phyloP scores from a whole-genome alignment of 2,329 filamentous ascomycete species.

The Venturia carpophila region DNA sequence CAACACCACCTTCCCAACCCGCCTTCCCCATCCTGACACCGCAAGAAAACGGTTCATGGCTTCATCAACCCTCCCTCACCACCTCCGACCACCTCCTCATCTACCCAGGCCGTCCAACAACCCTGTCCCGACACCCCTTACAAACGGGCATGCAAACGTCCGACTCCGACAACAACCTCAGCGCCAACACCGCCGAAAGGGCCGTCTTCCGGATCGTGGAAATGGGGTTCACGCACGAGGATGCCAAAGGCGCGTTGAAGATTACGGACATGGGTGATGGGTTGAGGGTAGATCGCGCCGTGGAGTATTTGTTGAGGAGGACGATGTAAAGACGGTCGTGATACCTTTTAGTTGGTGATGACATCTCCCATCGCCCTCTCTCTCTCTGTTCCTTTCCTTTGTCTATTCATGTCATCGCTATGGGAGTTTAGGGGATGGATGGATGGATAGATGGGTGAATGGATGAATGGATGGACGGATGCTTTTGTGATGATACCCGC shows the following conservation, averaged over 20 bases:
- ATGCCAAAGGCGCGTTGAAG: slow-evolving; percentile 50
- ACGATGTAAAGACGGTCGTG: background rate
- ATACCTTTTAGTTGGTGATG: no score
- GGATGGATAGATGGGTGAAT: background rate
- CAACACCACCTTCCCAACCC: background rate
- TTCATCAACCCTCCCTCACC: background rate
- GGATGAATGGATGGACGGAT: background rate
- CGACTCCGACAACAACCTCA: background rate
- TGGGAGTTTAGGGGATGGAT: background rate
- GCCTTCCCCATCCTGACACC: background rate
- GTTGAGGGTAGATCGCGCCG: slow-evolving; percentile 49
- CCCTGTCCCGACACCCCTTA: slow-evolving; percentile 7
- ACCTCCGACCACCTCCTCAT: background rate
- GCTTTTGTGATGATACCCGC: no score
- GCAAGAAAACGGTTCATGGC: background rate
- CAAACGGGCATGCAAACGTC: background rate
- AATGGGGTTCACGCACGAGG: slow-evolving; percentile 49
- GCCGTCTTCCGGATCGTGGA: slow-evolving; percentile 51
- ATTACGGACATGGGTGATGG: slow-evolving; percentile 54
- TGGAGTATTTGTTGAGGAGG: slow-evolving; percentile 43
- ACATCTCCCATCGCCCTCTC: no score
- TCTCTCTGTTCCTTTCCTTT: background rate
- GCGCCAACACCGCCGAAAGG: slow-evolving; percentile 46
- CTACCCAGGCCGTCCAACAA: background rate
- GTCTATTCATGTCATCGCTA: background rate